These are phyloP conservation scores for Cladosporium phlei DNA, from an alignment of 2,329 filamentous ascomycete genomes.

Conservation along the genomic window DNA sequence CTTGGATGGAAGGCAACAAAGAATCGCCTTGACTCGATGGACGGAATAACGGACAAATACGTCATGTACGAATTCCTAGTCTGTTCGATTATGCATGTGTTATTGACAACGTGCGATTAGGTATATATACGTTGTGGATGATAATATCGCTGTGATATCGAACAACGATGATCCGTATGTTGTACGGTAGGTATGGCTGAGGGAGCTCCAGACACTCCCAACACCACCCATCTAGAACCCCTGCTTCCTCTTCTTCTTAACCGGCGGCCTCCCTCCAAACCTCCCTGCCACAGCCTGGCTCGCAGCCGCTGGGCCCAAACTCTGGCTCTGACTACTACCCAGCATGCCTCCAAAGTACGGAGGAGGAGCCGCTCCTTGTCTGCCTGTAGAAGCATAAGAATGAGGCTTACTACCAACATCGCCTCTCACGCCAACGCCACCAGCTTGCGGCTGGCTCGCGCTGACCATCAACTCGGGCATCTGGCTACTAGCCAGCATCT, in stretches of 20 bases:
- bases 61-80: too few relatives aligned
- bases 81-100: too few relatives aligned
- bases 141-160: too few relatives aligned
- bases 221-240: conserved; percentile 27
- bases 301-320: conserved; percentile 18
- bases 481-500: conserved; percentile 27
- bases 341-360: conserved; percentile 2
- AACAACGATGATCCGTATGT: too few relatives aligned
- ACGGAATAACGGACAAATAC: too few relatives aligned
- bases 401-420: conserved; percentile 4
- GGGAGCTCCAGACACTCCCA: too few relatives aligned
- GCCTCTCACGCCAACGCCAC: background rate
- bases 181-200: too few relatives aligned
- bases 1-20: too few relatives aligned
- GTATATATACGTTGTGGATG: too few relatives aligned
- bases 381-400: conserved; percentile 1
- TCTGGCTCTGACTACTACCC: conserved; percentile 25
- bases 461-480: conserved; percentile 25
- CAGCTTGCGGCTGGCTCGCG: conserved; percentile 25
- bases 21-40: too few relatives aligned
- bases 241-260: conserved; percentile 41
- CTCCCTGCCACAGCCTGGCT: conserved; percentile 32
- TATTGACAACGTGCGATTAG: too few relatives aligned
- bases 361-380: conserved; percentile 12
- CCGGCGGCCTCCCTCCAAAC: conserved; percentile 33